phyloP scores from a whole-genome alignment of 495 filamentous ascomycete genomes.

The Aspergillus conjunctus region DNA sequence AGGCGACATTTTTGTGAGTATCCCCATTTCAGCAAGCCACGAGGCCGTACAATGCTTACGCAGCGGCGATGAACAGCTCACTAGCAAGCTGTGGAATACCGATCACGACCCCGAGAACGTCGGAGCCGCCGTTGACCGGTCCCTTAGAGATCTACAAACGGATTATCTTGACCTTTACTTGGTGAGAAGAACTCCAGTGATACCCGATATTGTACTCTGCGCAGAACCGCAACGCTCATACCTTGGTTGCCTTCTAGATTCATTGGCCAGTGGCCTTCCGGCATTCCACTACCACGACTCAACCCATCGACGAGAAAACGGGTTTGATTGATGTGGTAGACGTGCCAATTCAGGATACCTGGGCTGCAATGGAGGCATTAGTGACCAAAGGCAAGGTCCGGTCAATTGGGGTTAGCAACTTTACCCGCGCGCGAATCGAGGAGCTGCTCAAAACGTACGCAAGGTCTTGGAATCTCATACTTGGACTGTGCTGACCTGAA shows the following conservation, averaged over 20 bases:
- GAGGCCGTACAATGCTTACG: not conserved
- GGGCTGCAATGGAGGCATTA: constrained; percentile 71
- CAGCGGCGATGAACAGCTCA: constrained; percentile 13
- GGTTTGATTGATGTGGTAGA: constrained; percentile 34
- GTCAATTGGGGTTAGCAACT: constrained; percentile 79
- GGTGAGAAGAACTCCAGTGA: constrained; percentile 7
- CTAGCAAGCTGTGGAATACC: constrained; percentile 47
- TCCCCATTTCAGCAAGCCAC: not conserved
- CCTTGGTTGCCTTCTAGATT: constrained; percentile 10
- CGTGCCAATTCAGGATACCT: constrained; percentile 55
- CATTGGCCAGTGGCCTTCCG: constrained; percentile 49
- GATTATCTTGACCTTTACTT: constrained; percentile 77
- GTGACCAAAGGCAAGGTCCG: constrained; percentile 63
- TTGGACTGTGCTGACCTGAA: not conserved
- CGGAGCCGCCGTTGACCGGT: constrained; percentile 57
- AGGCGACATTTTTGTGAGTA: constrained; percentile 57
- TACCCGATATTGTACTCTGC: not conserved
- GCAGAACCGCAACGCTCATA: not conserved
- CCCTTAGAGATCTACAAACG: constrained; percentile 68
- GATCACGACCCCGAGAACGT: constrained; percentile 55
- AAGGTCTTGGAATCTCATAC: not conserved
- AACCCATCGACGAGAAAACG: constrained; percentile 41
- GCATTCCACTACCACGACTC: constrained; percentile 52
- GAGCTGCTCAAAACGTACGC: constrained; percentile 54
- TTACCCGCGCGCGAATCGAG: constrained; percentile 60